These are phyloP conservation scores for Leishmania tarentolae DNA, from an alignment of 208 protist species.

Conservation along the genomic window DNA sequence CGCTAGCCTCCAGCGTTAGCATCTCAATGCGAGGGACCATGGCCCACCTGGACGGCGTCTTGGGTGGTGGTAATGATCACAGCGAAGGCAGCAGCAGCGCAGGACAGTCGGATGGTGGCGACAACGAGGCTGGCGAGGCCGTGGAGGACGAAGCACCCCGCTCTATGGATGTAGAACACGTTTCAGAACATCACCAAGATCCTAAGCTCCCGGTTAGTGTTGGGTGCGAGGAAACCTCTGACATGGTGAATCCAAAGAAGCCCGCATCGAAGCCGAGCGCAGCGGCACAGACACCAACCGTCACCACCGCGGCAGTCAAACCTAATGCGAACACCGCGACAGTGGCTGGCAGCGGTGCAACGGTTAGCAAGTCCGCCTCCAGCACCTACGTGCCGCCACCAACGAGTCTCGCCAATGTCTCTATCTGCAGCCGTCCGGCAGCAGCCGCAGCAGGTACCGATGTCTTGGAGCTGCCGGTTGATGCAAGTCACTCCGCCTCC, in stretches of 20 bases:
- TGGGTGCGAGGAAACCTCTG: constrained; percentile 11
- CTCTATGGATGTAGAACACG: constrained; percentile 19
- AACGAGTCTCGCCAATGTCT: constrained; percentile 63
- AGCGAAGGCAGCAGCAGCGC: constrained; percentile 35
- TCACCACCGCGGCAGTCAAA: constrained; percentile 26
- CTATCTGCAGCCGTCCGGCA: constrained; percentile 68
- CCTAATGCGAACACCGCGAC: constrained; percentile 22
- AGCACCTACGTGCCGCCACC: constrained; percentile 38
- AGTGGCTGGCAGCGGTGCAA: constrained; percentile 18
- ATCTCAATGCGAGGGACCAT: constrained; percentile 13
- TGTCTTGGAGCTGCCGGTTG: constrained; percentile 40
- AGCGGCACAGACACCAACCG: constrained; percentile 16
- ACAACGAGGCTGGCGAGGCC: constrained; percentile 26
- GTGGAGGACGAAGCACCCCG: constrained; percentile 27
- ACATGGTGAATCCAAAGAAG: constrained; percentile 5
- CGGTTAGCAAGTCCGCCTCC: constrained; percentile 12
- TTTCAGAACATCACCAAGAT: constrained; percentile 3
- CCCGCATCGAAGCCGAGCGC: constrained; percentile 5
- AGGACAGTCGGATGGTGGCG: constrained; percentile 29
- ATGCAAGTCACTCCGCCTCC: not conserved
- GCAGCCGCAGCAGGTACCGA: constrained; percentile 59
- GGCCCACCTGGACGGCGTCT: constrained; percentile 2
- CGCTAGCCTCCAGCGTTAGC: constrained; percentile 22
- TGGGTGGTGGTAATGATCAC: constrained; percentile 11
- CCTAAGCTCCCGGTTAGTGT: constrained; percentile 14